phyloP scores from a whole-genome alignment of 2,329 filamentous ascomycete species.

The Aureobasidium subglaciale region DNA sequence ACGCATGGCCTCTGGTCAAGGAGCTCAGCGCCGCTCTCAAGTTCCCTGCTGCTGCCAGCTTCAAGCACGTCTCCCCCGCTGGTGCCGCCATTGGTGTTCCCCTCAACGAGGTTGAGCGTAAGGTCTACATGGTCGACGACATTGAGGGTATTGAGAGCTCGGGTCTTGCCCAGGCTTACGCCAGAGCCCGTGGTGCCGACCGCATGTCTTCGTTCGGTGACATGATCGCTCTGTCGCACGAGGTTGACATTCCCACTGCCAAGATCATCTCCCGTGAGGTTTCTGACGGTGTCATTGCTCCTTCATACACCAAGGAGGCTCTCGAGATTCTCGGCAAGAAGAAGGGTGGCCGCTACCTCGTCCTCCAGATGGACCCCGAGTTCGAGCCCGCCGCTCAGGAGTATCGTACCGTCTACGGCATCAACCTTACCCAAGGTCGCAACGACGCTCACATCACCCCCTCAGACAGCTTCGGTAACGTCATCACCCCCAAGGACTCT shows the following conservation, averaged over 20 bases:
- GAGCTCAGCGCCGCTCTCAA: slow-evolving; percentile 86
- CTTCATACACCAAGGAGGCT: slow-evolving; percentile 75
- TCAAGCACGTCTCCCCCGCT: slow-evolving; percentile 98
- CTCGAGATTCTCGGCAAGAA: slow-evolving; percentile 93
- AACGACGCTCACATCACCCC: slow-evolving; percentile 86
- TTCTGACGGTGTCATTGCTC: slow-evolving; percentile 91
- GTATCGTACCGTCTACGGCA: slow-evolving; percentile 80
- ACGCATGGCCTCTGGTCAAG: slow-evolving; percentile 94
- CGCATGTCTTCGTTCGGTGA: slow-evolving; percentile 99
- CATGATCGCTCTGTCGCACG: slow-evolving; percentile 84
- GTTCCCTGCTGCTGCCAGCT: slow-evolving; percentile 86
- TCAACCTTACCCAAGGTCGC: slow-evolving; percentile 81
- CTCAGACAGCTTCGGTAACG: slow-evolving; percentile 68
- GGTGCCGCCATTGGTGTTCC: slow-evolving; percentile 91
- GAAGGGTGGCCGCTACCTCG: slow-evolving; percentile 94
- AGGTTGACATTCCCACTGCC: slow-evolving; percentile 86
- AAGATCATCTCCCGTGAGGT: slow-evolving; percentile 98
- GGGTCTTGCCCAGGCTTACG: slow-evolving; percentile 85
- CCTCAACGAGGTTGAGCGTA: slow-evolving; percentile 78
- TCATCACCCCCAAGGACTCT: slow-evolving; percentile 80
- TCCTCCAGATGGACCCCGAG: slow-evolving; percentile 86
- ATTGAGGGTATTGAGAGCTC: slow-evolving; percentile 84
- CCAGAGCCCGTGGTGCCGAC: slow-evolving; percentile 88
- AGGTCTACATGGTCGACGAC: slow-evolving; percentile 98
- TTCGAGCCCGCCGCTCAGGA: slow-evolving; percentile 72